phyloP scores from a whole-genome alignment of 495 filamentous ascomycete species.

The Hyaloscypha finlandica region DNA sequence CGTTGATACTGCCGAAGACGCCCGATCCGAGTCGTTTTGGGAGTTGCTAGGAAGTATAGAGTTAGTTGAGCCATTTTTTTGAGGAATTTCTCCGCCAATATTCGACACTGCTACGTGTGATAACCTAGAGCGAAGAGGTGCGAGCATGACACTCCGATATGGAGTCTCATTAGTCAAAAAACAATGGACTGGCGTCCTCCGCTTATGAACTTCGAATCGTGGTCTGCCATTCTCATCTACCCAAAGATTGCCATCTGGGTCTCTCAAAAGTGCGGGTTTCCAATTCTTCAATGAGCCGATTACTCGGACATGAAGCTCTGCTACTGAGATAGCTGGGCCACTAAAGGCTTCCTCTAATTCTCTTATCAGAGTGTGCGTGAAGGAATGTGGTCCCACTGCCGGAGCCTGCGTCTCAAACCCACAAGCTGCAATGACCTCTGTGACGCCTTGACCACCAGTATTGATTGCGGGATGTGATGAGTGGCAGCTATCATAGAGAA shows the following conservation, averaged over 20 bases:
- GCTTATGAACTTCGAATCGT: not conserved
- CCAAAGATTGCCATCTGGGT: constrained; percentile 8
- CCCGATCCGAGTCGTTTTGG: not conserved
- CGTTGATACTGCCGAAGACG: too few species aligned
- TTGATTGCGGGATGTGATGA: constrained; percentile 4
- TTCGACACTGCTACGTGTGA: too few species aligned
- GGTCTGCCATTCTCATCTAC: constrained; percentile 1
- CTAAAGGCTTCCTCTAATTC: not conserved
- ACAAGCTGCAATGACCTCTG: constrained; percentile 14
- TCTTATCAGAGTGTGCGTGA: not conserved
- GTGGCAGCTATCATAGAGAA: constrained; percentile 12
- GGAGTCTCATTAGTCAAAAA: constrained; percentile 3
- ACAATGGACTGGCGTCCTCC: constrained; percentile 1
- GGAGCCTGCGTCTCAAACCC: constrained; percentile 8
- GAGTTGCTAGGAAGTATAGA: not conserved
- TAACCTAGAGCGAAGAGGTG: not conserved
- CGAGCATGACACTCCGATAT: not conserved
- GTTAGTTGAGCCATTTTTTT: not conserved
- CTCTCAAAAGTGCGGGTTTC: constrained; percentile 8
- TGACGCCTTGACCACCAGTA: not conserved
- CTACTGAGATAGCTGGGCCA: not conserved
- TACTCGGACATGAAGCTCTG: not conserved
- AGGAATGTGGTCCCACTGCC: not conserved
- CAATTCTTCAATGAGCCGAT: constrained; percentile 3
- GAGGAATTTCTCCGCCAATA: not conserved